Evolutionary conservation across 768 basidiomycete species (phyloP), one percentile per base, ranked within the genome.

Genomic region (Zangia roseola): DNA sequence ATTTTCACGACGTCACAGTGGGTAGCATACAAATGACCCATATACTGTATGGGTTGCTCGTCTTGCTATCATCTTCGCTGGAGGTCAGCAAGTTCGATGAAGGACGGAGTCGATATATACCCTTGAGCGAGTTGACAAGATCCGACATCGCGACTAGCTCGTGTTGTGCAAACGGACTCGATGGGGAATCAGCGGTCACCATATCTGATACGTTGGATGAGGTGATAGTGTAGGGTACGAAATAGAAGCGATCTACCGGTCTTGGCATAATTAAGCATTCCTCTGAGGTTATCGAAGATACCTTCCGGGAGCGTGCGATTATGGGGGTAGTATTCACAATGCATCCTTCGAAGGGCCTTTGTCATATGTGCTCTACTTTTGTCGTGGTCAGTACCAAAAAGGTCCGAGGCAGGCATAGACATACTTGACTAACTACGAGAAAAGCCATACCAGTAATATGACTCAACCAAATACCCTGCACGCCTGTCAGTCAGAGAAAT

Each of bases 241-340:
- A 33, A 31, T 25, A 4, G 19, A 20, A 10, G 21, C n/a, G 17
- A n/a, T n/a, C n/a, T 24, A 57, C 57, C 51, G 0, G 43, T 57
- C 41, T 25, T 46, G 17, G 44, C 38, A 41, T 50, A 59, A n/a
- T 57, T 46, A 25, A 59, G 56, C 44, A 54, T 59, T 6, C 56
- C 52, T 41, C 47, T 45, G 12, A 57, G 51, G 13, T 45, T 41
- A 17, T 37, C 47, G n/a, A 57, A 43, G 5, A 47, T 44, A n/a
- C n/a, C 16, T 19, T 40, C 33, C 2, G 45, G 43, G 37, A 55
- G 41, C 4, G 16, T 40, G n/a, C 37, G 41, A 23, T 34, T 30
- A 14, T 31, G 30, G 14, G 47, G 52, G 6, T 59, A 54, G 38
- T 43, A 58, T 46, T 58, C 56, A 10, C 56, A 58, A 20, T 55